Conservation (phyloP, 371 early-diverging fungal genomes). For the Rhizopus microsporus region DNA sequence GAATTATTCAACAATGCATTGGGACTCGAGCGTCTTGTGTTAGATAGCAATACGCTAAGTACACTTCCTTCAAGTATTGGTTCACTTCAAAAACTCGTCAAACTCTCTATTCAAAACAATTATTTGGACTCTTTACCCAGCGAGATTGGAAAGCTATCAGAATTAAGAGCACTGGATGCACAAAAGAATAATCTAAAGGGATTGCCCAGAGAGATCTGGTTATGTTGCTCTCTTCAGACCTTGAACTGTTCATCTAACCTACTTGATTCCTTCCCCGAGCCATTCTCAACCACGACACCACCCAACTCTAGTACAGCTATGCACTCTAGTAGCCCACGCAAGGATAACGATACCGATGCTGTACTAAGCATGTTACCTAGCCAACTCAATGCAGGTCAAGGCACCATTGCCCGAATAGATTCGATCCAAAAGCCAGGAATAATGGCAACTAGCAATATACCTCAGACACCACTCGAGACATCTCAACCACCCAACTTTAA, state of each 20-base stretch:
- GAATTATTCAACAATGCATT: slow-evolving; percentile 63
- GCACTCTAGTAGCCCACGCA: not conserved
- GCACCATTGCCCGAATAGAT: slow-evolving; percentile 22
- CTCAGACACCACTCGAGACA: slow-evolving; percentile 3
- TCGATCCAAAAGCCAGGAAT: not conserved
- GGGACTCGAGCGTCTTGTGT: slow-evolving; percentile 60
- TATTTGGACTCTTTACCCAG: slow-evolving; percentile 40
- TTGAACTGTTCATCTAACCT: slow-evolving; percentile 75
- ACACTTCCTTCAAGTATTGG: slow-evolving; percentile 73
- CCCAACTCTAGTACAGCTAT: not conserved
- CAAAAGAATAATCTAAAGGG: slow-evolving; percentile 70
- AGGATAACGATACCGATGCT: not conserved
- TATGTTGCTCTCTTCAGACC: slow-evolving; percentile 72
- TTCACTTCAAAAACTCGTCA: slow-evolving; percentile 51
- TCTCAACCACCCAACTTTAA: slow-evolving; percentile 38
- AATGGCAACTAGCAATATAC: not conserved
- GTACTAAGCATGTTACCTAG: slow-evolving; percentile 14
- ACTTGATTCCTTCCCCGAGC: slow-evolving; percentile 51
- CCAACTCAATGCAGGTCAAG: slow-evolving; percentile 27
- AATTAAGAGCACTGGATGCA: slow-evolving; percentile 38
- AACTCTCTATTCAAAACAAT: slow-evolving; percentile 70
- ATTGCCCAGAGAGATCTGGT: slow-evolving; percentile 88
- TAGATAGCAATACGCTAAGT: slow-evolving; percentile 79
- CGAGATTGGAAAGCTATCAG: slow-evolving; percentile 36
- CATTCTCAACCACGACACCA: slow-evolving; percentile 12